These are phyloP conservation scores for Onygena corvina DNA, from an alignment of 2,329 filamentous ascomycete species.

Conservation along the genomic window DNA sequence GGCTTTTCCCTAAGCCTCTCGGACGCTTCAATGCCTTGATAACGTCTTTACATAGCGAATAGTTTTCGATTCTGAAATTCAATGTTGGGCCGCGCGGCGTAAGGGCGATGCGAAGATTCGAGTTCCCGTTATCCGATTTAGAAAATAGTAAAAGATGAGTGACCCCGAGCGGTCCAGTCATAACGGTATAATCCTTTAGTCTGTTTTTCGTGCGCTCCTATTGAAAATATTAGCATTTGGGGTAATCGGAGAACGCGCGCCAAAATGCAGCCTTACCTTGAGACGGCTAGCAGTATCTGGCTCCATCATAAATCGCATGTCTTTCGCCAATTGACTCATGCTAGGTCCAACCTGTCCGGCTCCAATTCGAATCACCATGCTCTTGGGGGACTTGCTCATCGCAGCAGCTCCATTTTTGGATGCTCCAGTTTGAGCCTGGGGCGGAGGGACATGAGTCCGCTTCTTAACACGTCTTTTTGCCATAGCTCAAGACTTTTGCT, in stretches of 20 bases:
- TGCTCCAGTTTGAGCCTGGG: slow-evolving; percentile 42
- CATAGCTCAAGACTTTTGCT: slow-evolving; percentile 41
- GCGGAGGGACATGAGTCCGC: slow-evolving; percentile 57
- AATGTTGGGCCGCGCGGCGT: slow-evolving; percentile 85
- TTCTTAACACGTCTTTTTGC: slow-evolving; percentile 74
- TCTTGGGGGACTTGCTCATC: slow-evolving; percentile 64
- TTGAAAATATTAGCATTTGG: slow-evolving; percentile 1
- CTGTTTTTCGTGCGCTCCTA: slow-evolving; percentile 75
- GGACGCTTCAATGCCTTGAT: slow-evolving; percentile 72
- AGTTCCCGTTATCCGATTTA: slow-evolving; percentile 77
- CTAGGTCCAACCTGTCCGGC: slow-evolving; percentile 86
- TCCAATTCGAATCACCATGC: slow-evolving; percentile 96
- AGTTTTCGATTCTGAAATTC: slow-evolving; percentile 88
- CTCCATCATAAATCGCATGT: slow-evolving; percentile 90
- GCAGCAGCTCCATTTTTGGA: slow-evolving; percentile 42
- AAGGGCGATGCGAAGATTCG: slow-evolving; percentile 75
- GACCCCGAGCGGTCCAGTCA: slow-evolving; percentile 88
- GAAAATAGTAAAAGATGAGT: slow-evolving; percentile 90
- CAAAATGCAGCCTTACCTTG: slow-evolving; percentile 41
- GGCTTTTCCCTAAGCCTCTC: slow-evolving; percentile 71
- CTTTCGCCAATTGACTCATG: slow-evolving; percentile 79
- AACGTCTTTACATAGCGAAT: slow-evolving; percentile 87
- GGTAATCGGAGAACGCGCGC: background rate
- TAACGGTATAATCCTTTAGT: slow-evolving; percentile 82
- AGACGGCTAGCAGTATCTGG: slow-evolving; percentile 80